A percentile compares a stretch with the other conserved stretches of the same genome.
Evolutionary conservation across 805 yeast species (phyloP).

Genomic region (Alloascoidea hylecoeti): DNA sequence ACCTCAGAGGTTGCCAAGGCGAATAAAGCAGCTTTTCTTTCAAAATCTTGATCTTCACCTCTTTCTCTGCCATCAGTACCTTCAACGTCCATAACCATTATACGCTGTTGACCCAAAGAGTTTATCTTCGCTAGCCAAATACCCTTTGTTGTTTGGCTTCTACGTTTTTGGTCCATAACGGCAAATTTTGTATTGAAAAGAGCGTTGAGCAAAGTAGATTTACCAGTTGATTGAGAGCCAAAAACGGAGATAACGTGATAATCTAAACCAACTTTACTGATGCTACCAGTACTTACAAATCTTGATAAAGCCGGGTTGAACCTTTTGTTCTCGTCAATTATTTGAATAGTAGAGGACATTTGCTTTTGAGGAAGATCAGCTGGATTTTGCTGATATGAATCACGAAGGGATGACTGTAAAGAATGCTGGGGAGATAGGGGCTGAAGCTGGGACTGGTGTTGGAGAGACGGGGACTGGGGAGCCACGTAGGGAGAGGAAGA

Average conservation of each 20-base stretch:
- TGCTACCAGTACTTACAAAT: conserved; percentile 21
- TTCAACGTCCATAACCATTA: conserved; percentile 91
- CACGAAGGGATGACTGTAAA: not conserved
- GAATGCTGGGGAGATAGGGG: not conserved
- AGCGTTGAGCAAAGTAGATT: conserved; percentile 79
- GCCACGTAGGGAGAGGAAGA: no score
- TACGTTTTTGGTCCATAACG: conserved; percentile 76
- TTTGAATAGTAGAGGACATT: conserved; percentile 26
- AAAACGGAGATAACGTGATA: conserved; percentile 92
- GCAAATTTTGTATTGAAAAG: conserved; percentile 81
- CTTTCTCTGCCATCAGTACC: conserved; percentile 98
- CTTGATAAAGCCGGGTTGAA: conserved; percentile 16
- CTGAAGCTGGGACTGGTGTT: no score
- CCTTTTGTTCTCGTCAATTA: conserved; percentile 35
- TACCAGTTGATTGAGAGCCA: conserved; percentile 96
- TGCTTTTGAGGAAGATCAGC: no score
- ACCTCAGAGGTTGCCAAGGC: conserved; percentile 89
- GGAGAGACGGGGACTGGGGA: no score
- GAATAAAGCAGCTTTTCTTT: conserved; percentile 89
- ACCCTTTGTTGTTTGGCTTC: conserved; percentile 88
- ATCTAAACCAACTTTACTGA: conserved; percentile 39
- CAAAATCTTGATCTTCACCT: conserved; percentile 97
- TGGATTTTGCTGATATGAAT: not conserved
- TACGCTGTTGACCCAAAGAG: conserved; percentile 10
- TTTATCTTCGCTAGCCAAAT: conserved; percentile 57